Percentiles rank a stretch among this genome's conserved stretches.
Conservation (phyloP, 1,284 basidiomycete genomes). For the Phellopilus nigrolimitatus region DNA sequence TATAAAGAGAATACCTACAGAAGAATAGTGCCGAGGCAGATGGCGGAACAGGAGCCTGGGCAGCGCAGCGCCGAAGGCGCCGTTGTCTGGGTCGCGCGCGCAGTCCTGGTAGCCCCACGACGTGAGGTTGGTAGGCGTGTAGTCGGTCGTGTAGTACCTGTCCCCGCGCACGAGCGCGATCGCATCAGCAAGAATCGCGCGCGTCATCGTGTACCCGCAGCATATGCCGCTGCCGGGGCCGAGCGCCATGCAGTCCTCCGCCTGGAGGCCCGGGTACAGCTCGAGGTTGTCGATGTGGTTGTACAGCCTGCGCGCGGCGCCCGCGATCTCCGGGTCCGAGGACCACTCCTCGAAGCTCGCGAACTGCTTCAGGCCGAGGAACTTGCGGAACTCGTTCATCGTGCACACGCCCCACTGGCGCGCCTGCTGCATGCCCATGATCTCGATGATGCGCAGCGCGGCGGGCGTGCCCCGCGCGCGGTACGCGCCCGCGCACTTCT, state of each 20-base stretch:
- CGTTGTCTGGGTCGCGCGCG: conserved; percentile 26
- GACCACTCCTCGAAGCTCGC: conserved; percentile 55
- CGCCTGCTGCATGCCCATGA: conserved; percentile 41
- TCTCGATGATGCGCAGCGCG: conserved; percentile 40
- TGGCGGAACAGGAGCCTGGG: conserved; percentile 40
- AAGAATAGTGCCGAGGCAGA: conserved; percentile 43
- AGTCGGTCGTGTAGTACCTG: conserved; percentile 32
- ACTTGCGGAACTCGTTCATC: conserved; percentile 57
- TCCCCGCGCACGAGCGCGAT: conserved; percentile 43
- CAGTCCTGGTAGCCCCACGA: conserved; percentile 30
- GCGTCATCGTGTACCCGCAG: conserved; percentile 46
- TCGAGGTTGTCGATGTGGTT: conserved; percentile 49
- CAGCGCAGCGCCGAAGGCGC: conserved; percentile 25
- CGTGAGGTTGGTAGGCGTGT: conserved; percentile 32
- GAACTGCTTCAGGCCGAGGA: conserved; percentile 41
- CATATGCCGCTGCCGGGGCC: conserved; percentile 43
- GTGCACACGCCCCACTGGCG: conserved; percentile 37
- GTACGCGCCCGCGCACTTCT: conserved; percentile 41
- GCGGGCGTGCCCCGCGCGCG: conserved; percentile 39
- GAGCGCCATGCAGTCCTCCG: conserved; percentile 49
- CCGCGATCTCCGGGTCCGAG: conserved; percentile 40
- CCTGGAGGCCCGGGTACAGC: conserved; percentile 35
- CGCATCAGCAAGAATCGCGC: conserved; percentile 44
- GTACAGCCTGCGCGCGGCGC: conserved; percentile 46
- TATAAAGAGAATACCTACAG: no score